These are phyloP conservation scores for Scheffersomyces segobiensis DNA, from an alignment of 1,139 yeast genomes.

Conservation along the genomic window DNA sequence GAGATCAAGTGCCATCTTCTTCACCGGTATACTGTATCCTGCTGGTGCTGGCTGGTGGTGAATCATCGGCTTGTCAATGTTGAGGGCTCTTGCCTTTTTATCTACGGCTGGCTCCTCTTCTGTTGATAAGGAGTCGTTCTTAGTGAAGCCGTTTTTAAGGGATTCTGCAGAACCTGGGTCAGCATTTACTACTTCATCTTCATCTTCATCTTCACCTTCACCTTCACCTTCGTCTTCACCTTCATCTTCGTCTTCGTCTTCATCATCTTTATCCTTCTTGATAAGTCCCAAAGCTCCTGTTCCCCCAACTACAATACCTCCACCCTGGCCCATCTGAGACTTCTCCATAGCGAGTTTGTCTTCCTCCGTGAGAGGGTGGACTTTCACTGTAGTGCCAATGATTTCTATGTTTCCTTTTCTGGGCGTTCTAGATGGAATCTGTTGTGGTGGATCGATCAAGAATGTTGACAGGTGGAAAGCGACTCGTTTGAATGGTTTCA, in stretches of 20 bases:
- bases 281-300: slow-evolving; percentile 58
- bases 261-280: slow-evolving; percentile 18
- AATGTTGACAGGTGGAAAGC: slow-evolving; percentile 74
- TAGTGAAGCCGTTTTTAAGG: slow-evolving; percentile 17
- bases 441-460: slow-evolving; percentile 72
- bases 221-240: slow-evolving; percentile 16
- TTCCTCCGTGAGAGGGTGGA: slow-evolving; percentile 63
- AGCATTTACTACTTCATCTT: slow-evolving; percentile 20
- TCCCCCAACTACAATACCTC: slow-evolving; percentile 83
- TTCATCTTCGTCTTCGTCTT: slow-evolving; percentile 14
- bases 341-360: slow-evolving; percentile 47
- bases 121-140: slow-evolving; percentile 24
- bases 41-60: slow-evolving; percentile 12
- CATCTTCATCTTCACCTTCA: slow-evolving; percentile 11
- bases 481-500: slow-evolving; percentile 59
- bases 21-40: slow-evolving; percentile 34
- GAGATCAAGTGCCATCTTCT: slow-evolving; percentile 57
- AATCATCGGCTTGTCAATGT: slow-evolving; percentile 53
- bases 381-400: slow-evolving; percentile 50
- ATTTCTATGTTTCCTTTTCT: slow-evolving; percentile 72
- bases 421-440: slow-evolving; percentile 65
- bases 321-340: slow-evolving; percentile 53
- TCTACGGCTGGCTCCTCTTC: slow-evolving; percentile 46
- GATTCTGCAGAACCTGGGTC: slow-evolving; percentile 18
- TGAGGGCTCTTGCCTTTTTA: slow-evolving; percentile 39